phyloP scores from a whole-genome alignment of 352 stramenopile species.

The Peronospora destructor region DNA sequence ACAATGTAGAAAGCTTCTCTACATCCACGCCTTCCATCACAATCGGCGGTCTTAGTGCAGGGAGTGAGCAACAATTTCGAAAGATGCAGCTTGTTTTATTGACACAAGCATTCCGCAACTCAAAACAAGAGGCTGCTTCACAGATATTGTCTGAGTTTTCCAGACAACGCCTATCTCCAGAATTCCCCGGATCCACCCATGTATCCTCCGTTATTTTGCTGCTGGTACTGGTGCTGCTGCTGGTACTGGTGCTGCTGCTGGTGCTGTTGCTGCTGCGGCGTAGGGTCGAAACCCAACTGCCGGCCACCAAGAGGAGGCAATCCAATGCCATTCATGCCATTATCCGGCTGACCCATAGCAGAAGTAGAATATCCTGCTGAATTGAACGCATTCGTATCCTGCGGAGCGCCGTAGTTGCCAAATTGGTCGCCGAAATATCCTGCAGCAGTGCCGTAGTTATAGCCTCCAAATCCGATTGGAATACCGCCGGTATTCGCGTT shows the following conservation, averaged over 20 bases:
- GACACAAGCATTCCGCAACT: conserved; percentile 4
- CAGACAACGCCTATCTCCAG: conserved; percentile 35
- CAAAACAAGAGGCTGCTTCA: conserved; percentile 13
- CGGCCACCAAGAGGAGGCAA: conserved; percentile 26
- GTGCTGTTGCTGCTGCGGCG: conserved; percentile 24
- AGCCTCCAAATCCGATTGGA: conserved; percentile 30
- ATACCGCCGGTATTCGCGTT: conserved; percentile 20
- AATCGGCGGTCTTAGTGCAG: conserved; percentile 53
- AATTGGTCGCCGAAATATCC: conserved; percentile 38
- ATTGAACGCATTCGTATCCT: conserved; percentile 32
- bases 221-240: conserved; percentile 23
- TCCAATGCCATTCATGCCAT: conserved; percentile 17
- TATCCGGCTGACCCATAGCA: conserved; percentile 24
- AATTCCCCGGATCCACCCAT: conserved; percentile 46
- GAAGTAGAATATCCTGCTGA: conserved; percentile 23
- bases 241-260: conserved; percentile 29
- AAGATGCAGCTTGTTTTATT: not conserved
- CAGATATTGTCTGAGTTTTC: not conserved
- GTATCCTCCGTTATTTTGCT: conserved; percentile 38
- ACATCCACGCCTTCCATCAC: conserved; percentile 75
- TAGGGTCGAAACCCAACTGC: conserved; percentile 28
- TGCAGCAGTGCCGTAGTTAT: conserved; percentile 20
- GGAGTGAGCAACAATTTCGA: not conserved
- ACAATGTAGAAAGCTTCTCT: conserved; percentile 60
- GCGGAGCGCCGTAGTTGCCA: conserved; percentile 26